Evolutionary conservation across 108 stramenopile species (phyloP).

Genomic region (Nannochloropsis oceanica): DNA sequence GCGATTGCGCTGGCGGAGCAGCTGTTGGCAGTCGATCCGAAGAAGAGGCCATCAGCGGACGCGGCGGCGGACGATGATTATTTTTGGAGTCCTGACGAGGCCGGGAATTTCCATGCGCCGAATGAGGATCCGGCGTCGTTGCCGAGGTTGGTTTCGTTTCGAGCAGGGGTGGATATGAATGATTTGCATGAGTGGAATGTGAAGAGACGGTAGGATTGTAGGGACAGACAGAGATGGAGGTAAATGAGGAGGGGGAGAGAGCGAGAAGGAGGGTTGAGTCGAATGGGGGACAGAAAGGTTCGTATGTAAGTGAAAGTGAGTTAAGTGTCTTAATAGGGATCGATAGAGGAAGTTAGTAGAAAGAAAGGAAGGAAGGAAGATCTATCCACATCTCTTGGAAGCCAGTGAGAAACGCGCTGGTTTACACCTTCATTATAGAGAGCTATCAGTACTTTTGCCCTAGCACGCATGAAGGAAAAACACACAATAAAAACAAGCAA

Average conservation of each 20-base stretch:
- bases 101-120: not conserved
- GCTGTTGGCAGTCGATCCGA: not conserved
- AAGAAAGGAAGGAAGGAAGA: too few species aligned
- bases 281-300: not conserved
- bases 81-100: not conserved
- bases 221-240: not conserved
- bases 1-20: not conserved
- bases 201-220: not conserved
- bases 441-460: too few species aligned
- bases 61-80: not conserved
- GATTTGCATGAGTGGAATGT: not conserved
- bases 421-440: too few species aligned
- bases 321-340: too few species aligned
- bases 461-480: too few species aligned
- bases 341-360: too few species aligned
- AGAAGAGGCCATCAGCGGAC: not conserved
- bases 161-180: not conserved
- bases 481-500: too few species aligned
- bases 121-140: not conserved
- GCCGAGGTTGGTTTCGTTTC: not conserved
- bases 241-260: not conserved
- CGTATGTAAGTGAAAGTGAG: not conserved
- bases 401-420: too few species aligned
- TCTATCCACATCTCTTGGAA: too few species aligned
- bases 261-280: not conserved